phyloP scores from a whole-genome alignment of 1,139 yeast genomes.

The Candida sojae region DNA sequence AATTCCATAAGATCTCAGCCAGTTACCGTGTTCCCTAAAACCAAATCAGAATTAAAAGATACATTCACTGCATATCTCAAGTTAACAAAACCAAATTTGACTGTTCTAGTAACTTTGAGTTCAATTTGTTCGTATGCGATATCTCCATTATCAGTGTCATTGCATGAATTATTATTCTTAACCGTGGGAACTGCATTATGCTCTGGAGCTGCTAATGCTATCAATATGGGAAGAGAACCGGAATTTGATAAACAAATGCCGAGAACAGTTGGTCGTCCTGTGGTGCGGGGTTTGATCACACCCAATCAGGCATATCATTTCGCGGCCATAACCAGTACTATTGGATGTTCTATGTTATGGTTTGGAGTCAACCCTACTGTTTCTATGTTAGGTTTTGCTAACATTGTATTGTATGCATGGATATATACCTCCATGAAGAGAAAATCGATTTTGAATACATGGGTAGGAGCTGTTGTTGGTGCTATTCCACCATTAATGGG shows the following conservation, averaged over 20 bases:
- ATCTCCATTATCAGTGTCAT: conserved; percentile 77
- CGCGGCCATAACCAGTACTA: conserved; percentile 70
- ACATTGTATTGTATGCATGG: conserved; percentile 85
- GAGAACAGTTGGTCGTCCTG: conserved; percentile 87
- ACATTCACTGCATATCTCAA: conserved; percentile 65
- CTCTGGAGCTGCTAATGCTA: conserved; percentile 94
- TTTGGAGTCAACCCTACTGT: conserved; percentile 87
- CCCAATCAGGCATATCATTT: conserved; percentile 77
- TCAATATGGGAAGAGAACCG: conserved; percentile 96
- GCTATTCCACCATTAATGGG: conserved; percentile 99
- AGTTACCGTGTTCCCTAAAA: conserved; percentile 11
- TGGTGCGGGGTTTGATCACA: conserved; percentile 78
- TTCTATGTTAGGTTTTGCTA: conserved; percentile 72
- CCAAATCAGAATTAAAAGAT: conserved; percentile 25
- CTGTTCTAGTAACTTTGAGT: conserved; percentile 84
- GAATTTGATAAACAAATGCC: conserved; percentile 86
- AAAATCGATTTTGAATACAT: conserved; percentile 81
- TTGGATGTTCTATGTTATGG: conserved; percentile 71
- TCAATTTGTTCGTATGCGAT: conserved; percentile 93
- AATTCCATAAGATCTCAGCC: conserved; percentile 14
- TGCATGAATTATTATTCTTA: conserved; percentile 67
- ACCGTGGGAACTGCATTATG: conserved; percentile 86
- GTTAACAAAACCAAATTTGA: conserved; percentile 84
- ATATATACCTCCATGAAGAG: conserved; percentile 89
- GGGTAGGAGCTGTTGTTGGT: conserved; percentile 99